Evolutionary conservation across 257 asterid species (phyloP).

Genomic region (Plantago major): DNA sequence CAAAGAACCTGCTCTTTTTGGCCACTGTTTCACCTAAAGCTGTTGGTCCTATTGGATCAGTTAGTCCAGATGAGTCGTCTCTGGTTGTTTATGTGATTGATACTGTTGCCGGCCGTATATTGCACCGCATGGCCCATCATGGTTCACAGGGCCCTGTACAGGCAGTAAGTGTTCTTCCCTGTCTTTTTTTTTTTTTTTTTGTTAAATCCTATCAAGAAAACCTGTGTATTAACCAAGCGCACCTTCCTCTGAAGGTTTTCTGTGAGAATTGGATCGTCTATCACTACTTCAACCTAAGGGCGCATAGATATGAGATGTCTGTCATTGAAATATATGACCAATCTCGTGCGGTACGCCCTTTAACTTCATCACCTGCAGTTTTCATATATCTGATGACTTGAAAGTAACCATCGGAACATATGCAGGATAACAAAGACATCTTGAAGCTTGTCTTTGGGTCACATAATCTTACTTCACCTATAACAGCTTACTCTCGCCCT

Average conservation of each 20-base stretch:
- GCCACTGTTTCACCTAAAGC: conserved; percentile 92
- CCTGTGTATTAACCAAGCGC: conserved; percentile 11
- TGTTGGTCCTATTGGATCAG: conserved; percentile 79
- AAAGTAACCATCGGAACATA: conserved; percentile 16
- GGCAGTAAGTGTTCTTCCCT: conserved; percentile 62
- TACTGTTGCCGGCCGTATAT: conserved; percentile 86
- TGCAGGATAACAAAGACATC: conserved; percentile 91
- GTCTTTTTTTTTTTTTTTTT: conserved; percentile 9
- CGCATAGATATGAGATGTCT: conserved; percentile 97
- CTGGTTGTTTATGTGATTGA: conserved; percentile 78
- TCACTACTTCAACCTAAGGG: conserved; percentile 96
- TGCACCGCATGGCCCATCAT: conserved; percentile 87
- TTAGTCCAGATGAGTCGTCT: conserved; percentile 85
- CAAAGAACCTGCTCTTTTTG: conserved; percentile 79
- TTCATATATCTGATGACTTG: conserved; percentile 5
- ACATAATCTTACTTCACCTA: conserved; percentile 86
- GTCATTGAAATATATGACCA: conserved; percentile 96
- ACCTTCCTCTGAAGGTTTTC: conserved; percentile 52
- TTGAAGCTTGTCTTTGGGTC: conserved; percentile 84
- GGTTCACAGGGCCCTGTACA: conserved; percentile 94
- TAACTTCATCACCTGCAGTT: conserved; percentile 19
- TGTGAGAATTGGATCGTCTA: conserved; percentile 98
- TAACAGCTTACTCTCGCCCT: conserved; percentile 86
- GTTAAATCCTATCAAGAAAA: conserved; percentile 1
- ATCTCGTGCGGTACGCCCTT: conserved; percentile 80